phyloP scores from a whole-genome alignment of 352 stramenopile genomes.

The Globisporangium irregulare region DNA sequence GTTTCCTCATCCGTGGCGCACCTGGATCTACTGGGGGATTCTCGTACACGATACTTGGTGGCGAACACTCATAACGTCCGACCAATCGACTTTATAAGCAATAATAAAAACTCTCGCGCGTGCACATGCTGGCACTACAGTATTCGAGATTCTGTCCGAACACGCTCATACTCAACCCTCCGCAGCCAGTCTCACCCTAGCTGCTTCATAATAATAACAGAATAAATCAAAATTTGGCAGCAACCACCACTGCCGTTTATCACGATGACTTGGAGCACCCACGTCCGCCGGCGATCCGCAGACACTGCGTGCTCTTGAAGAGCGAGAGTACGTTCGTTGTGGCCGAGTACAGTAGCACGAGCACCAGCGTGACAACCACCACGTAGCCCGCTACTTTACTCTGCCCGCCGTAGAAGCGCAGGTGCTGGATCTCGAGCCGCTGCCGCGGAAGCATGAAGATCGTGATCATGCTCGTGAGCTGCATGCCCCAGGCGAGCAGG shows the following conservation, averaged over 20 bases:
- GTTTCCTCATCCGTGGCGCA: neutral
- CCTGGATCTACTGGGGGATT: neutral
- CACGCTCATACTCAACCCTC: neutral
- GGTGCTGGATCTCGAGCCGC: conserved; percentile 27
- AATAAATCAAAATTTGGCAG: neutral
- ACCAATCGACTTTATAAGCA: neutral
- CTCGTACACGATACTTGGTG: neutral
- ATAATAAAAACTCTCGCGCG: neutral
- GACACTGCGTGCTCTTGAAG: conserved; percentile 43
- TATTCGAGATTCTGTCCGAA: neutral
- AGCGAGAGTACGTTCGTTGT: conserved; percentile 56
- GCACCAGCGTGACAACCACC: conserved; percentile 18
- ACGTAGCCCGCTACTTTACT: conserved; percentile 19
- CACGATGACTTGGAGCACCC: conserved; percentile 21
- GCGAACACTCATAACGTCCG: too few relatives aligned
- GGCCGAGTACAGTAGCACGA: conserved; percentile 19
- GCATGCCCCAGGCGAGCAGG: conserved; percentile 49
- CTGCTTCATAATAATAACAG: conserved; percentile 2
- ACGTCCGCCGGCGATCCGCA: conserved; percentile 41
- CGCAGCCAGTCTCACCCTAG: neutral
- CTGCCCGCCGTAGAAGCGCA: conserved; percentile 23
- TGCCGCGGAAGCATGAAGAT: conserved; percentile 46
- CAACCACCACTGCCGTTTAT: neutral
- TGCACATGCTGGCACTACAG: too few relatives aligned
- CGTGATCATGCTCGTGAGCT: conserved; percentile 44